phyloP scores from a whole-genome alignment of 2,329 filamentous ascomycete genomes.

The Fusarium tuaranense region DNA sequence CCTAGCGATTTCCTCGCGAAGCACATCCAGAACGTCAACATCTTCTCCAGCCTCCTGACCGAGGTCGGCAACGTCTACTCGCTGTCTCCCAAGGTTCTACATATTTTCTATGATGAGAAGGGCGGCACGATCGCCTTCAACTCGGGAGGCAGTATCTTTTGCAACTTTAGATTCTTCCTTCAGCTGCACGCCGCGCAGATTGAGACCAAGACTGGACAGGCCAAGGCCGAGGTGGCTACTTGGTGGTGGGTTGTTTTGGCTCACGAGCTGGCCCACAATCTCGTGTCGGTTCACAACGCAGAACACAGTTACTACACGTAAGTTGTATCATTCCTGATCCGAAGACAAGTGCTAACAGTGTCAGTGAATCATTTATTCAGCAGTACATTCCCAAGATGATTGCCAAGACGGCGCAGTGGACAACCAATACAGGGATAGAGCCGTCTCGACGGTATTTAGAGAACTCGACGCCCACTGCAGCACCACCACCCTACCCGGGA shows the following conservation, averaged over 20 bases:
- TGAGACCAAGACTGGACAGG: conserved; percentile 52
- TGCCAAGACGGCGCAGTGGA: conserved; percentile 59
- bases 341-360: conserved; percentile 30
- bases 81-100: conserved; percentile 75
- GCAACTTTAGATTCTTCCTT: conserved; percentile 89
- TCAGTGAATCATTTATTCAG: conserved; percentile 79
- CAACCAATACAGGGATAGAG: conserved; percentile 19
- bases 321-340: conserved; percentile 42
- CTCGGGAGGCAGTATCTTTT: conserved; percentile 86
- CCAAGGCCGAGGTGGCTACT: conserved; percentile 75
- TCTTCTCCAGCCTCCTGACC: conserved; percentile 76
- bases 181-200: conserved; percentile 76
- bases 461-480: conserved; percentile 6
- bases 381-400: conserved; percentile 82
- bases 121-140: conserved; percentile 95
- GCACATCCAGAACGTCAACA: conserved; percentile 72
- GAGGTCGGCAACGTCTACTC: conserved; percentile 80
- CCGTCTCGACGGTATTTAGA: conserved; percentile 15
- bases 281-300: conserved; percentile 81
- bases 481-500: conserved; percentile 25
- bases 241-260: conserved; percentile 98
- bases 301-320: conserved; percentile 87
- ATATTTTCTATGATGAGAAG: conserved; percentile 86
- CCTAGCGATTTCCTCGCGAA: conserved; percentile 66
- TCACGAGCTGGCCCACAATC: conserved; percentile 95